Base-by-base conservation (phyloP, 306 rosid genomes). In the Begonia masoniana region DNA sequence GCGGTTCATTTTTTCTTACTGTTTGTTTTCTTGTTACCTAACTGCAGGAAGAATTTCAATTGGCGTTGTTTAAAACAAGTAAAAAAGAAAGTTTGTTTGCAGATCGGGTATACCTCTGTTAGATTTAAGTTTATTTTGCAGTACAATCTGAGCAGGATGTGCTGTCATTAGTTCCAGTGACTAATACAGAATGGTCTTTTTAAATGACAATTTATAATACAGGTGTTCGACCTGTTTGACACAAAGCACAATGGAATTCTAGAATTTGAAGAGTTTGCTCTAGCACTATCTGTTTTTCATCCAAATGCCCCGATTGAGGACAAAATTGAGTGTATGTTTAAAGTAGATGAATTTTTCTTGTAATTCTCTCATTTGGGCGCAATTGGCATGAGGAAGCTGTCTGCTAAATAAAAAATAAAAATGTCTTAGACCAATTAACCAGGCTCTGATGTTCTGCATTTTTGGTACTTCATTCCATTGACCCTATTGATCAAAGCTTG, bases 251-350 rank as follows among this genome's bases (percentile, higher is more conserved):
- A 91, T 75, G 99, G 99, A 59, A 86, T 91, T 63, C 76, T 91
- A 13, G 99, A 94, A 49, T 91, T 91, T 59, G 99, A 91, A 74
- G 99, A 86, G 84, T 91, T 91, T 71, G 99, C 99, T 43, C 96
- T 88, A 10, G 94, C 99, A 41, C 78, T 91, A 58, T 91, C 99
- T 0, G 94, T 91, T 45, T 91, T 91, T 74, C 99, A 91, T 67
- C 99, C 99, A 3, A 91, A 86, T 62, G 99, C 99, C 68, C 99
- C 94, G 0, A 77, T 83, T 50, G 99, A 91, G 12, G 93, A 86
- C 64, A 91, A 92, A 79, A 79, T 92, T 52, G 99, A 81, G 60
- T 92, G 96, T 92, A 92, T 24, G 84, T 78, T 24, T 67, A 51
- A 50, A 24, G 5, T 60, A 12, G 19, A 19, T 36, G 11, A 39